phyloP scores from a whole-genome alignment of 176 grass and related monocot species.

The Lolium multiflorum region DNA sequence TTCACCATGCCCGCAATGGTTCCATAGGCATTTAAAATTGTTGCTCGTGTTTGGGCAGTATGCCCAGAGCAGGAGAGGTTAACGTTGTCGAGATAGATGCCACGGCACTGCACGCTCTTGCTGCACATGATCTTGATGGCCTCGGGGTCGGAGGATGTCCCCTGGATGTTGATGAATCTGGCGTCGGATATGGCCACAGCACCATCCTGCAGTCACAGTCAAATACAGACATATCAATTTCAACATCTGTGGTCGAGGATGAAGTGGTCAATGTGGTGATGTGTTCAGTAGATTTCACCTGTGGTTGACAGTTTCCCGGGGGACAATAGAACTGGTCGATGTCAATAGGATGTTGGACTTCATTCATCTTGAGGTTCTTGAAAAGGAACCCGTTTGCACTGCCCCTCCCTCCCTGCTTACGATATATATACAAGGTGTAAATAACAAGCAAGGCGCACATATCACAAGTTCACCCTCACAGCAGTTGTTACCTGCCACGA shows the following conservation, averaged over 20 bases:
- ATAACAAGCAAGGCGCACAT: too few relatives aligned
- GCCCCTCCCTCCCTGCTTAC: constrained; percentile 62
- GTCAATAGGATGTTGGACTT: constrained; percentile 53
- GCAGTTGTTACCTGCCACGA: constrained; percentile 63
- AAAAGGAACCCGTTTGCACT: constrained; percentile 55
- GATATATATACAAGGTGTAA: background rate
- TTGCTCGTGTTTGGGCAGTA: constrained; percentile 1
- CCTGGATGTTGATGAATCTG: too few relatives aligned
- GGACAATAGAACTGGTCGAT: constrained; percentile 73
- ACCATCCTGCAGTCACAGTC: constrained; percentile 42
- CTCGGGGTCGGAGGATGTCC: too few relatives aligned
- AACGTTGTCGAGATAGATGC: constrained; percentile 51
- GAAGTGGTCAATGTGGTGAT: background rate
- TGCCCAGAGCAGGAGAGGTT: constrained; percentile 38
- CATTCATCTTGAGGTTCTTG: constrained; percentile 50
- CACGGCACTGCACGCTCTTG: constrained; percentile 45
- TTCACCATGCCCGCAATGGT: constrained; percentile 40
- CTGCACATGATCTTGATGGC: constrained; percentile 13
- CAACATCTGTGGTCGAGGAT: background rate
- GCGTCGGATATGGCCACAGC: constrained; percentile 53
- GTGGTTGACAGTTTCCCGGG: constrained; percentile 20
- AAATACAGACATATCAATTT: constrained; percentile 8
- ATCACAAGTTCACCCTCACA: too few relatives aligned
- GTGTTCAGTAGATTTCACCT: constrained; percentile 39
- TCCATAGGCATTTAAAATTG: constrained; percentile 54